Evolutionary conservation across 805 yeast species (phyloP).

Genomic region (Hanseniaspora singularis): DNA sequence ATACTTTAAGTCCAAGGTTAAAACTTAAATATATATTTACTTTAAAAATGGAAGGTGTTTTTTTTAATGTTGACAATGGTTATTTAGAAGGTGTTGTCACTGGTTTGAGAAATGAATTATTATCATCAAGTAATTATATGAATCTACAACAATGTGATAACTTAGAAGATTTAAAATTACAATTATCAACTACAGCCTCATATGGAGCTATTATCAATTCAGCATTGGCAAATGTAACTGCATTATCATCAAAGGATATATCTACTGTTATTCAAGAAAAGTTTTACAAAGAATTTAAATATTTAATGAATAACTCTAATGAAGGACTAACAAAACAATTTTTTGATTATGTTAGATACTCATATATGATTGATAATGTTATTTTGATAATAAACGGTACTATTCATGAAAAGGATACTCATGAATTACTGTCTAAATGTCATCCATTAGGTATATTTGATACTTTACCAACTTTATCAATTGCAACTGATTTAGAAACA

Average conservation of each 20-base stretch:
- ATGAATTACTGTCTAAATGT: constrained; percentile 78
- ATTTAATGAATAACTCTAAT: constrained; percentile 70
- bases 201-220: constrained; percentile 83
- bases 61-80: constrained; percentile 81
- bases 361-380: constrained; percentile 97
- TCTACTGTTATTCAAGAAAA: constrained; percentile 52
- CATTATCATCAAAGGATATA: constrained; percentile 47
- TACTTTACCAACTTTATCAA: constrained; percentile 85
- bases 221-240: constrained; percentile 59
- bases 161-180: constrained; percentile 85
- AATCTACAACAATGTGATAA: constrained; percentile 93
- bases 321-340: constrained; percentile 61
- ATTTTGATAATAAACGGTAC: constrained; percentile 94
- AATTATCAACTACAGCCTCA: constrained; percentile 79
- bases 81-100: constrained; percentile 89
- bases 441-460: constrained; percentile 99
- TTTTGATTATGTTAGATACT: constrained; percentile 85
- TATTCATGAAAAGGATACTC: constrained; percentile 81
- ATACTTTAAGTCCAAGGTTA: no score
- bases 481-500: constrained; percentile 91
- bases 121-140: constrained; percentile 68
- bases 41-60: constrained; percentile 73
- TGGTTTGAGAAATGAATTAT: constrained; percentile 78
- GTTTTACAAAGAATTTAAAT: constrained; percentile 72
- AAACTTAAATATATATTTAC: not conserved